Conservation (phyloP, 2,329 filamentous ascomycete genomes). For the Ascochyta rabiei region DNA sequence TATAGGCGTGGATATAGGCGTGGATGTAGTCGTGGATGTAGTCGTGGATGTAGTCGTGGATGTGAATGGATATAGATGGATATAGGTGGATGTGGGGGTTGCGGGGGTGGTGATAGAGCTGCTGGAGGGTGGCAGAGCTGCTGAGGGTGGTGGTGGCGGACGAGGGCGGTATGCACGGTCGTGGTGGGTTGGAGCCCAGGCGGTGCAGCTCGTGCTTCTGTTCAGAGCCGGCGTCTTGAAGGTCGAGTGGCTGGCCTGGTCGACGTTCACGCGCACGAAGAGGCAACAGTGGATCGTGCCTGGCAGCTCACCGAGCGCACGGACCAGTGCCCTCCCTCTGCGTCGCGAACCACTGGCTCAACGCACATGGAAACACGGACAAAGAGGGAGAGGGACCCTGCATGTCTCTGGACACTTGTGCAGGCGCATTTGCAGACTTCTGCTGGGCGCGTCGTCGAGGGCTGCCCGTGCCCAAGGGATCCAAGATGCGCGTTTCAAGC, state of each 20-base stretch:
- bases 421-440: not conserved
- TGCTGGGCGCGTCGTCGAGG: not conserved
- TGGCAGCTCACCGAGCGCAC: conserved; percentile 9
- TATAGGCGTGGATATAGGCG: conserved; percentile 22
- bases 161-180: not conserved
- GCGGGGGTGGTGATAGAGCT: conserved; percentile 18
- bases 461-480: not conserved
- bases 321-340: conserved; percentile 8
- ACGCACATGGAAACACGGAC: not conserved
- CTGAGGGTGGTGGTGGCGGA: conserved; percentile 1
- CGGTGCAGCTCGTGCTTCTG: conserved; percentile 11
- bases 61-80: too few species aligned
- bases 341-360: conserved; percentile 2
- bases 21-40: conserved; percentile 26
- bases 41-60: conserved; percentile 28
- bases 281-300: conserved; percentile 15
- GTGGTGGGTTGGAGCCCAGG: not conserved
- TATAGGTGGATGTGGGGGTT: conserved; percentile 26
- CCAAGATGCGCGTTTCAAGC: not conserved
- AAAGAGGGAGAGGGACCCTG: not conserved
- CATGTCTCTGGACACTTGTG: not conserved
- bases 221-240: not conserved
- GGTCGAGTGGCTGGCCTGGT: conserved; percentile 1
- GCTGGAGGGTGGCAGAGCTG: not conserved
- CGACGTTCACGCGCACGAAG: not conserved